Evolutionary conservation across 768 basidiomycete species (phyloP).

Genomic region (Strobilomyces dryophilus): DNA sequence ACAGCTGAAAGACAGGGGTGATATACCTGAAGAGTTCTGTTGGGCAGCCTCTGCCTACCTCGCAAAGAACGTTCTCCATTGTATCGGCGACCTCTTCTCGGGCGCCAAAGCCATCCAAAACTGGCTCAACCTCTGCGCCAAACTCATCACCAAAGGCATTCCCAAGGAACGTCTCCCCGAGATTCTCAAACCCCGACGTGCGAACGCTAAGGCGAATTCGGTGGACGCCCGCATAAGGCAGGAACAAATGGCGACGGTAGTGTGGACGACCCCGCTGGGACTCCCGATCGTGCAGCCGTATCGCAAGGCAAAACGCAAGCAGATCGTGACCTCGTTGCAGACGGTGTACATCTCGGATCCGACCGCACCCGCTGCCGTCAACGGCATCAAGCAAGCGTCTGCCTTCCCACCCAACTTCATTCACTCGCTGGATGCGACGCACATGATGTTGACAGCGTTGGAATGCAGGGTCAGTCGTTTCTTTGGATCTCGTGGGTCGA

Average conservation of each 20-base stretch:
- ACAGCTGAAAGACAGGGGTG: slow-evolving; percentile 74
- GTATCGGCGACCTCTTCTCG: slow-evolving; percentile 90
- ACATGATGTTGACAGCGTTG: slow-evolving; percentile 96
- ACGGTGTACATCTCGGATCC: slow-evolving; percentile 90
- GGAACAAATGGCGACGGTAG: slow-evolving; percentile 93
- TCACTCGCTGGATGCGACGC: slow-evolving; percentile 95
- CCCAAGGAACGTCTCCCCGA: slow-evolving; percentile 63
- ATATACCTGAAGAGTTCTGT: slow-evolving; percentile 66
- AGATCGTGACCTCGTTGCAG: slow-evolving; percentile 81
- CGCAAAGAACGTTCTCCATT: slow-evolving; percentile 69
- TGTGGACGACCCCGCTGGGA: slow-evolving; percentile 96
- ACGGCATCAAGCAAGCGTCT: slow-evolving; percentile 81
- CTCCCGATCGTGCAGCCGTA: slow-evolving; percentile 97
- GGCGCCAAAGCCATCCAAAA: slow-evolving; percentile 88
- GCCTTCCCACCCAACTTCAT: slow-evolving; percentile 99
- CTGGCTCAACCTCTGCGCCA: slow-evolving; percentile 83
- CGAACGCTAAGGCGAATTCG: slow-evolving; percentile 12
- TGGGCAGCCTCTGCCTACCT: slow-evolving; percentile 77
- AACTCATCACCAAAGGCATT: slow-evolving; percentile 83
- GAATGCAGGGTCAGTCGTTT: slow-evolving; percentile 66
- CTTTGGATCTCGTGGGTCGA: neutral
- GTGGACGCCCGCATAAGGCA: slow-evolving; percentile 50
- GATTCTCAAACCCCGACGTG: slow-evolving; percentile 25
- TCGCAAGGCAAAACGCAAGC: slow-evolving; percentile 75
- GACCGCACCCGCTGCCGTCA: slow-evolving; percentile 71